Evolutionary conservation across 768 basidiomycete genomes (phyloP).

Genomic region (Tulasnella sp.): DNA sequence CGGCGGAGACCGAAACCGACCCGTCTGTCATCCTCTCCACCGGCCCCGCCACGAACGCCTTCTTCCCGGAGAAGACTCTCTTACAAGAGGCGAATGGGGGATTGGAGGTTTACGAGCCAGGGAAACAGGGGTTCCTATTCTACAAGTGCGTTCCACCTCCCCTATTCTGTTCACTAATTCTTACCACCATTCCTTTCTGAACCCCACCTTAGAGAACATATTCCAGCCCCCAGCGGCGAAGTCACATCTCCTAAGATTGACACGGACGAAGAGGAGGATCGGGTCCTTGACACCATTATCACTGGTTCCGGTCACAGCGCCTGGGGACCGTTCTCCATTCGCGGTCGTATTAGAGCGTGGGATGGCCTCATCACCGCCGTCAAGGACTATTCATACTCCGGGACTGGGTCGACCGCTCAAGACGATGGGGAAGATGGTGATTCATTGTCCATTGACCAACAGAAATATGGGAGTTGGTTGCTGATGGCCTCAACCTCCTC

Average conservation of each 20-base stretch:
- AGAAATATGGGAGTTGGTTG: too few species aligned
- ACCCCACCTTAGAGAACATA: background rate
- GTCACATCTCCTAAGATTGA: background rate
- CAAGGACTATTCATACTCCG: conserved; percentile 52
- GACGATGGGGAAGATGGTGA: conserved; percentile 37
- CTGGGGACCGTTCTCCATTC: conserved; percentile 77
- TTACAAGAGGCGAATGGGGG: conserved; percentile 38
- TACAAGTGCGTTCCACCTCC: background rate
- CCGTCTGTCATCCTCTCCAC: conserved; percentile 28
- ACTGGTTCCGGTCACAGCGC: conserved; percentile 82
- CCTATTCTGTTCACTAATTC: background rate
- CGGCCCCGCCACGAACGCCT: conserved; percentile 54
- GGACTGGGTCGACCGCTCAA: background rate
- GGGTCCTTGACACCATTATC: conserved; percentile 52
- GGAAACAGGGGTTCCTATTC: background rate
- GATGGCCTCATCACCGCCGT: conserved; percentile 72
- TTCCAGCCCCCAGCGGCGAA: background rate
- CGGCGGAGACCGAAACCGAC: background rate
- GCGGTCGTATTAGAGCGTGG: conserved; percentile 67
- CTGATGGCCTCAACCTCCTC: background rate
- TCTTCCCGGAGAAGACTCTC: conserved; percentile 45
- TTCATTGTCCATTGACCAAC: too few species aligned
- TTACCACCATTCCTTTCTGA: background rate
- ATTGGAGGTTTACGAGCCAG: conserved; percentile 5
- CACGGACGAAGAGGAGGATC: conserved; percentile 20